Conservation (phyloP, 768 basidiomycete species). For the Serendipita sp. region DNA sequence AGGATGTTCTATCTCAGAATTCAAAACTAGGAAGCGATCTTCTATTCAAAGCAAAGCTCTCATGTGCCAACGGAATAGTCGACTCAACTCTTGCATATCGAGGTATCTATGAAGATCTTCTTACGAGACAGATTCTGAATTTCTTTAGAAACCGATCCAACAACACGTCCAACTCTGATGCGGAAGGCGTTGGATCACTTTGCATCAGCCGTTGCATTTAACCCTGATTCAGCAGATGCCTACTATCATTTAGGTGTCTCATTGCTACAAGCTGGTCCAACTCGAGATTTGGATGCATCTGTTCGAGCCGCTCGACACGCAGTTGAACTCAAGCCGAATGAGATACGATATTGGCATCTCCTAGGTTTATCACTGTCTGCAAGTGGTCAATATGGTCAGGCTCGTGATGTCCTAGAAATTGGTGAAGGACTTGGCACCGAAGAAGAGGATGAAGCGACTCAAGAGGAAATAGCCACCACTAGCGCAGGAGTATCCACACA, state of each 20-base stretch:
- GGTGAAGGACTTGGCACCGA: constrained; percentile 44
- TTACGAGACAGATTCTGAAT: neutral
- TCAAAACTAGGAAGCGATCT: constrained; percentile 6
- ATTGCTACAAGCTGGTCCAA: constrained; percentile 43
- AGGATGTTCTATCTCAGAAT: constrained; percentile 15
- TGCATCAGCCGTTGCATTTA: constrained; percentile 15
- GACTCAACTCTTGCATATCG: constrained; percentile 48
- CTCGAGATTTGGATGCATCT: constrained; percentile 50
- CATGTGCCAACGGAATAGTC: constrained; percentile 40
- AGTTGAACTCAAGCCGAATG: constrained; percentile 42
- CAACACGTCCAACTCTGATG: constrained; percentile 42
- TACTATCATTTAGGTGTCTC: constrained; percentile 74
- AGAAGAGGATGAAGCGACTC: constrained; percentile 19
- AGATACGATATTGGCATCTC: constrained; percentile 77
- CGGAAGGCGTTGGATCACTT: constrained; percentile 22
- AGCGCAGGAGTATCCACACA: neutral
- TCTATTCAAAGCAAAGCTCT: constrained; percentile 16
- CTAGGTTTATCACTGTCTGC: constrained; percentile 69
- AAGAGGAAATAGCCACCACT: neutral
- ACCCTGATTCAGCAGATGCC: constrained; percentile 20
- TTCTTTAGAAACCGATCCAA: constrained; percentile 43
- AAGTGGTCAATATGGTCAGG: constrained; percentile 62
- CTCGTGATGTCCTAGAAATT: constrained; percentile 58
- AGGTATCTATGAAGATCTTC: constrained; percentile 27
- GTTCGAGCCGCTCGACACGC: constrained; percentile 50